phyloP scores from a whole-genome alignment of 805 yeast species.

The Starmerella bombi region DNA sequence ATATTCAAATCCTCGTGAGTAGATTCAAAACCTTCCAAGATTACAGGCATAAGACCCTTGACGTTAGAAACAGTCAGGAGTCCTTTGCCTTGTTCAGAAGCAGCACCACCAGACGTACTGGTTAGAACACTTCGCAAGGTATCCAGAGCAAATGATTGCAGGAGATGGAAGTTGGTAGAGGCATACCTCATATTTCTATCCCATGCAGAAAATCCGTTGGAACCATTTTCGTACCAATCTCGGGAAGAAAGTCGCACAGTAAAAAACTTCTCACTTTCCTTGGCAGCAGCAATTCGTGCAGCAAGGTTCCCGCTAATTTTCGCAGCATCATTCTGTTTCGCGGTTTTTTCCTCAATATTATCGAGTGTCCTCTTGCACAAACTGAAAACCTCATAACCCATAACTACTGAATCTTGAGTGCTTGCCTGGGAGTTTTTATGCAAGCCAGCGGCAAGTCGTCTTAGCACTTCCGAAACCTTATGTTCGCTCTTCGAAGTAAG shows the following conservation, averaged over 20 bases:
- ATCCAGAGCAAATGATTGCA: constrained; percentile 69
- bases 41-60: constrained; percentile 59
- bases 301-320: constrained; percentile 7
- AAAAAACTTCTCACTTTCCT: constrained; percentile 50
- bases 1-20: constrained; percentile 68
- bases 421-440: constrained; percentile 51
- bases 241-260: constrained; percentile 54
- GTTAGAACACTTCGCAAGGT: constrained; percentile 53
- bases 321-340: constrained; percentile 17
- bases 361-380: constrained; percentile 31
- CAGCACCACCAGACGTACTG: constrained; percentile 38
- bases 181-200: constrained; percentile 38
- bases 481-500: constrained; percentile 55
- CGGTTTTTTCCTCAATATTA: constrained; percentile 15
- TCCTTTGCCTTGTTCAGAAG: constrained; percentile 8
- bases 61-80: constrained; percentile 49
- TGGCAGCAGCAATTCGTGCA: constrained; percentile 19
- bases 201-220: background rate
- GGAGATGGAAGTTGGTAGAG: constrained; percentile 42
- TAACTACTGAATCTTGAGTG: constrained; percentile 44
- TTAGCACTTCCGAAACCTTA: constrained; percentile 64
- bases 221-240: constrained; percentile 32
- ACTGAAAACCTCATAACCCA: constrained; percentile 60
- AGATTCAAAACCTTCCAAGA: constrained; percentile 47
- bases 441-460: constrained; percentile 68